These are phyloP conservation scores for Phialophora expanda DNA, from an alignment of 2,329 filamentous ascomycete species.

Conservation along the genomic window DNA sequence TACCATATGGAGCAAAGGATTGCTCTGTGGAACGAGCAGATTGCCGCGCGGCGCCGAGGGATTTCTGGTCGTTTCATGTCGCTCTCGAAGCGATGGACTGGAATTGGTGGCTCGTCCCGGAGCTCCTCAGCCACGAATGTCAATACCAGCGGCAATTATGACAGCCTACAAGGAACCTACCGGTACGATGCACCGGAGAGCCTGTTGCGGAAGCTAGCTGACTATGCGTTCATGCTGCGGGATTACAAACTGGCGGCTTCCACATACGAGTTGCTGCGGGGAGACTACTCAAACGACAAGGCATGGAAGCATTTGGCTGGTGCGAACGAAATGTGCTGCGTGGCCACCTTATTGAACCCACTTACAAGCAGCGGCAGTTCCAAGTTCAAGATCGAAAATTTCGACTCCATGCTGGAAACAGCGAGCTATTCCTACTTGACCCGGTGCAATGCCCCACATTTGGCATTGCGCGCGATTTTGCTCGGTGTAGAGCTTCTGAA, in stretches of 20 bases:
- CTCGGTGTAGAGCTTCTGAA: constrained; percentile 82
- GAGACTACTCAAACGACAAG: constrained; percentile 92
- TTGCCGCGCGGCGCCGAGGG: constrained; percentile 86
- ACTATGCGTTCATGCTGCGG: constrained; percentile 95
- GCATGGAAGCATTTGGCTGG: constrained; percentile 96
- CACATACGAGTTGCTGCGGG: constrained; percentile 86
- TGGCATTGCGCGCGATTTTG: constrained; percentile 76
- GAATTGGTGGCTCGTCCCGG: constrained; percentile 73
- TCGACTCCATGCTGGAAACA: constrained; percentile 86
- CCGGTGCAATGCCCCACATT: constrained; percentile 77
- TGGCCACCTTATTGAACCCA: constrained; percentile 79
- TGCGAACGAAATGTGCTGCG: constrained; percentile 90
- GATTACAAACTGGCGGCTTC: constrained; percentile 93
- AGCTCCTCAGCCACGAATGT: constrained; percentile 59
- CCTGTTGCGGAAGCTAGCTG: constrained; percentile 87
- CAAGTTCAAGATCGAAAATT: constrained; percentile 77
- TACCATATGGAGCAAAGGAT: constrained; percentile 95
- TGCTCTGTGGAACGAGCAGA: constrained; percentile 94
- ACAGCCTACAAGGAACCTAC: constrained; percentile 78
- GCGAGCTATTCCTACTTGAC: constrained; percentile 92
- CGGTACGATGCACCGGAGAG: constrained; percentile 83
- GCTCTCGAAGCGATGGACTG: constrained; percentile 85
- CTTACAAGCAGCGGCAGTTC: constrained; percentile 69
- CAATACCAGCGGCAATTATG: constrained; percentile 69
- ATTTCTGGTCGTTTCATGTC: constrained; percentile 93